Conservation (phyloP, 2,329 filamentous ascomycete species). For the Emmonsia crescens region DNA sequence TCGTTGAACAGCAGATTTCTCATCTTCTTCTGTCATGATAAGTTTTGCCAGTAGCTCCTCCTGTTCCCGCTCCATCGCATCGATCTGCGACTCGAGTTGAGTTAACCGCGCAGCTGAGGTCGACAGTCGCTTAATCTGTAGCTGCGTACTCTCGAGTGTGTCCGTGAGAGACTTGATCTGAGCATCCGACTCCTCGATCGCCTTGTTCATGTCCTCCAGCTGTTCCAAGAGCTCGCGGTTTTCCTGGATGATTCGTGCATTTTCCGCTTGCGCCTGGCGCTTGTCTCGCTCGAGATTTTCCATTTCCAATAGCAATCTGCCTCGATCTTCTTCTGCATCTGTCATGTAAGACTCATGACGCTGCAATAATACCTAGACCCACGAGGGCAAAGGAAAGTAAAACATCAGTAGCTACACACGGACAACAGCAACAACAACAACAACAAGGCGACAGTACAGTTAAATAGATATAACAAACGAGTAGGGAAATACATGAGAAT, state of each 20-base stretch:
- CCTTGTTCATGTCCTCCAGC: constrained; percentile 70
- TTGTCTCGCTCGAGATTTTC: constrained; percentile 66
- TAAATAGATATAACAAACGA: background rate
- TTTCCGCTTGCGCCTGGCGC: constrained; percentile 60
- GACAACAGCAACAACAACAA: background rate
- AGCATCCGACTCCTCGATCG: constrained; percentile 67
- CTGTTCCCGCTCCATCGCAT: constrained; percentile 72
- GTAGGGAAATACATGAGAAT: background rate
- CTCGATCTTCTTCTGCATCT: constrained; percentile 77
- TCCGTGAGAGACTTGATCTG: constrained; percentile 68
- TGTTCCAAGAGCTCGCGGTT: constrained; percentile 73
- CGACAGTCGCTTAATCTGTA: constrained; percentile 64
- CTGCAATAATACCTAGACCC: constrained; percentile 66
- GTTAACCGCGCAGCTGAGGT: constrained; percentile 62
- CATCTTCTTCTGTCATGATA: constrained; percentile 58
- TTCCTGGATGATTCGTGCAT: constrained; percentile 68
- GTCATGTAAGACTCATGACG: constrained; percentile 92
- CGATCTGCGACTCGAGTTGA: constrained; percentile 69
- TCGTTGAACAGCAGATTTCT: constrained; percentile 64
- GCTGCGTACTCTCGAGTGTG: constrained; percentile 65
- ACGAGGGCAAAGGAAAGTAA: constrained; percentile 15
- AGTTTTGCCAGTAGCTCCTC: constrained; percentile 58
- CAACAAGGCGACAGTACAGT: too few relatives aligned
- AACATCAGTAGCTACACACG: constrained; percentile 8
- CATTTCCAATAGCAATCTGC: constrained; percentile 60